Evolutionary conservation across 176 grass and related monocot genomes (phyloP), one percentile per base, ranked within the genome.

Genomic region (Triticum urartu): DNA sequence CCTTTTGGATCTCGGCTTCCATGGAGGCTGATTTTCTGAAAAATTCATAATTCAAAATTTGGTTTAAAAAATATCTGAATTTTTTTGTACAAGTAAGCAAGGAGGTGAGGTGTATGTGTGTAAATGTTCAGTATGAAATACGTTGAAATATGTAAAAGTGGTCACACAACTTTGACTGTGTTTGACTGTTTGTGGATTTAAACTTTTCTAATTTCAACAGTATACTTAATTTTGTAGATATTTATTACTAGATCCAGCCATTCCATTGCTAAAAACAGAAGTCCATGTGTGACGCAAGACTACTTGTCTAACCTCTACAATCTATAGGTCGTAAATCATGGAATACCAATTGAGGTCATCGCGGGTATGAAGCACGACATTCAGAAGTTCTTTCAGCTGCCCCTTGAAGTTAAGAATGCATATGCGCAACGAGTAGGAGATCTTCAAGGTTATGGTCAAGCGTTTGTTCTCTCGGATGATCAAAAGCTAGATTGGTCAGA

Each of bases 401-500:
- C 85, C 0, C 80, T 90, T 0, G 42, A 94, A 11, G 66, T 87
- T 78, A 94, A 91, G 72, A 84, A 64, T 61, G 32, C 75, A 3
- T 83, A 79, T 24, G 87, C 85, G 21, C 86, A 89, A 50, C 42
- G 47, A 13, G 77, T 87, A 3, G 84, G 89, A 87, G 80, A 89
- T 24, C 7, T 91, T 8, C 83, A 95, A 85, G 88, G 91, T 14
- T 95, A 93, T 42, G 91, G 88, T 1, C 91, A 93, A 28, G 64
- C 59, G 12, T 93, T 87, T 75, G 86, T 91, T 30, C 18, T 73
- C 7, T 91, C 89, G 0, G 43, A 86, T 4, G 83, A 79, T 32
- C 89, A 95, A 68, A 95, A 87, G 56, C 86, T 95, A 11, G 91
- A 95, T 73, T 95, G 91, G 86, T 60, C 81, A 15, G 89, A 93